These are phyloP conservation scores for Backusella macrospora DNA, from an alignment of 192 early-diverging fungal species.

Conservation along the genomic window DNA sequence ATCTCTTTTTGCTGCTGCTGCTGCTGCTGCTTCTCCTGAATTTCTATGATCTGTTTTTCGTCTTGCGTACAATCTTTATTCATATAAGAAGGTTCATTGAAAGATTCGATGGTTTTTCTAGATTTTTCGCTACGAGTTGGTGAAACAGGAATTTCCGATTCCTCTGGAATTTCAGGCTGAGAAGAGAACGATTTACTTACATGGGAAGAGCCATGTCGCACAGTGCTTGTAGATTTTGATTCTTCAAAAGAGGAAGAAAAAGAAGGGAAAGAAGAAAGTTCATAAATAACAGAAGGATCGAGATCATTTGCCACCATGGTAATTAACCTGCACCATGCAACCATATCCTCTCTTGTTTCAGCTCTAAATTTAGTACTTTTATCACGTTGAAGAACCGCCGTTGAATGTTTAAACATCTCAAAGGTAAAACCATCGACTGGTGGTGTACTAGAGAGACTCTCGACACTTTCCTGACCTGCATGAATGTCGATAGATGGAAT, in stretches of 20 bases:
- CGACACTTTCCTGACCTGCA: neutral
- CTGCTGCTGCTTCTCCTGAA: neutral
- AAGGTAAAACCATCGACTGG: slow-evolving; percentile 14
- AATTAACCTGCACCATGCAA: slow-evolving; percentile 17
- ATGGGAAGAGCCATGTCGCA: neutral
- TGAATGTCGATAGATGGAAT: slow-evolving; percentile 31
- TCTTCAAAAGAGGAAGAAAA: neutral
- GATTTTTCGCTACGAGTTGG: neutral
- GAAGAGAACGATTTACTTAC: neutral
- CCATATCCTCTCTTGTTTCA: neutral
- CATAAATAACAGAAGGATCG: slow-evolving; percentile 7
- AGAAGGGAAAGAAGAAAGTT: neutral
- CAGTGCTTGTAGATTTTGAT: neutral
- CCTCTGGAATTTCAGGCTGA: neutral
- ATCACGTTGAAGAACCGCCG: neutral
- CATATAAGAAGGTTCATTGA: slow-evolving; percentile 16
- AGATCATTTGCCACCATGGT: slow-evolving; percentile 6
- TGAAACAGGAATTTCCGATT: neutral
- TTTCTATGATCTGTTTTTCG: too few species aligned
- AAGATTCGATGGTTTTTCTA: neutral
- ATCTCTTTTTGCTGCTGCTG: neutral
- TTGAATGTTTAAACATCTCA: slow-evolving; percentile 19
- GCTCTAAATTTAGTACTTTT: slow-evolving; percentile 18
- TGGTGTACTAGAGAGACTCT: neutral
- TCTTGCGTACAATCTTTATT: neutral